Base-by-base conservation (phyloP, 176 grass and related monocot species). In the Cymbopogon citratus region DNA sequence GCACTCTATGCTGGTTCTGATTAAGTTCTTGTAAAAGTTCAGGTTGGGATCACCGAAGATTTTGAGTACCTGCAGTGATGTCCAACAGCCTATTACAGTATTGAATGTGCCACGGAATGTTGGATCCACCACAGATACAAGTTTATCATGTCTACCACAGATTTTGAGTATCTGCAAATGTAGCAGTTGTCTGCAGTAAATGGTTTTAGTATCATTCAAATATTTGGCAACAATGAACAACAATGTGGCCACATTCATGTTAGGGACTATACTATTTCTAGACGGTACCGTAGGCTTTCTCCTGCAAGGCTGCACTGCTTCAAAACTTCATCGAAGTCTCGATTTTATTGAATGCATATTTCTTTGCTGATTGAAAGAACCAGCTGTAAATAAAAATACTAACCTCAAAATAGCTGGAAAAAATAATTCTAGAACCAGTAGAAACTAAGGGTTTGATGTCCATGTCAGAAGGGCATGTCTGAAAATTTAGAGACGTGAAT, bases 11-110 rank as follows among this genome's bases (percentile, higher is more conserved):
- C 43, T 73, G 19, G 23, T 14, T 76, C 66, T 78, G 16, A 66
- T 33, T 9, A 52, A 54, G 23, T 28, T 59, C 19, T 18, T 39
- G 5, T 54, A 12, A 54, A 87, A 83, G 26, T 91, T 82, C 88
- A 98, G 96, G 89, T 87, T 38, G 92, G 91, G 21, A 92, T 98
- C 87, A 93, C 87, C 61, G 90, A 95, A 84, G 96, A 98, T 43
- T 93, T 98, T 38, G 90, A 98, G 66, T 95, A 98, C 86, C 76
- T 95, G 66, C 76, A 91, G 54, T 97, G 61, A 87, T 64, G 61
- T 24, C 46, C 6, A 19, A 66, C 57, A 59, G 11, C 25, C 54
- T 34, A 18, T 52, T 84, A 23, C 31, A 25, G 7, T 43, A 1
- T 26, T 63, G 19, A 71, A 70, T 45, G 69, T 80, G 10, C 31